Evolutionary conservation across 163 green algal genomes (phyloP), one percentile per base, ranked within the genome.

Genomic region (Chloromonas sp.): DNA sequence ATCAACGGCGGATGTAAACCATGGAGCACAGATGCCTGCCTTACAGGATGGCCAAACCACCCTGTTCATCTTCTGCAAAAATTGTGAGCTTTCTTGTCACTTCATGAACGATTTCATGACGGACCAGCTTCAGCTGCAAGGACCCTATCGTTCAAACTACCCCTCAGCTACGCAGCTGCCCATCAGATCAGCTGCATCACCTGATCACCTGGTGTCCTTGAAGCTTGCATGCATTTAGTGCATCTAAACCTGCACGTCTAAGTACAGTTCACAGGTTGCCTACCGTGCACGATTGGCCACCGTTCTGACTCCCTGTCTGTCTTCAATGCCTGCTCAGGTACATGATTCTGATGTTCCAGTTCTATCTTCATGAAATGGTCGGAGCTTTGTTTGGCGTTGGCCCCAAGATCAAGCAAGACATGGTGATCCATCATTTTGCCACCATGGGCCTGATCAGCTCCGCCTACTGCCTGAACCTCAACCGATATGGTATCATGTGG

Each of bases 281-380:
- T 36, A 36, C 36, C 36, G 36, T 36, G 36, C 36, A 36, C 36
- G 36, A 36, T 36, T 36, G 36, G 36, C 36, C 36, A 36, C 36
- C 36, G 36, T 36, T 36, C 36, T 36, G 36, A 36, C 36, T 36
- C 36, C 36, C 36, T 36, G 36, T 36, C 36, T 36, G 36, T 36
- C 36, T 36, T 36, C 36, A 36, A 36, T 36, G 36, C 36, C 36
- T 81, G 71, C 86, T 60, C 11, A 77, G 61, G 81, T 89, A 85
- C 61, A 87, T 87, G 81, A 80, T 87, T 36, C 14, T 85, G 15
- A 78, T 81, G 15, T 89, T 89, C 66, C 83, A 83, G 2, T 86
- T 85, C 83, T 89, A 89, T 81, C 80, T 86, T 3, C 86, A 87
- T n/a, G 86, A 89, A 76, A 78, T 87, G 58, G n/a, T 86, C 11